phyloP scores from a whole-genome alignment of 2,329 filamentous ascomycete genomes.

The Xylaria sp. region DNA sequence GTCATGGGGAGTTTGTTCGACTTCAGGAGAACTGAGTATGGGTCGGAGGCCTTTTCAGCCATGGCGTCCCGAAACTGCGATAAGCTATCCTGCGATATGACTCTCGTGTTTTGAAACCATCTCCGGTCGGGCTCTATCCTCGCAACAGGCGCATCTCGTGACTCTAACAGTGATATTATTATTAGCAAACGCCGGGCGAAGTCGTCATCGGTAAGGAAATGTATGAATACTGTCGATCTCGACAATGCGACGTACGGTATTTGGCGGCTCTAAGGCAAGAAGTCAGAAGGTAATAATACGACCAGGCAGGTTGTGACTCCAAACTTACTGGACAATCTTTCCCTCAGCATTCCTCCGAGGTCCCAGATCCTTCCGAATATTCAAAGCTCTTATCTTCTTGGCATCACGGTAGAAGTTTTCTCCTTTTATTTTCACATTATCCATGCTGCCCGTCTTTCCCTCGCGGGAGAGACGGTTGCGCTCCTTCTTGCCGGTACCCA shows the following conservation, averaged over 20 bases:
- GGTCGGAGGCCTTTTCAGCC: constrained; percentile 87
- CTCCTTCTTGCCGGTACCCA: constrained; percentile 96
- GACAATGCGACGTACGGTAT: constrained; percentile 61
- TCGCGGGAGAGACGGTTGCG: constrained; percentile 82
- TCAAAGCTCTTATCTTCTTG: constrained; percentile 89
- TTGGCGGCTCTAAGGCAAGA: constrained; percentile 66
- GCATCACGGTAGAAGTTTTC: constrained; percentile 91
- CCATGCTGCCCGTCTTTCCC: constrained; percentile 85
- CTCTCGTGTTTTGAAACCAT: constrained; percentile 96
- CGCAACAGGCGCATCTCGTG: constrained; percentile 81
- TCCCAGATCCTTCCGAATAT: constrained; percentile 90
- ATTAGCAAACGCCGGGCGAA: constrained; percentile 12
- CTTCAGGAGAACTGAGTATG: constrained; percentile 94
- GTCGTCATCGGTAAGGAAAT: too few relatives aligned
- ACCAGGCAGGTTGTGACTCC: not conserved
- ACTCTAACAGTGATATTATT: constrained; percentile 58
- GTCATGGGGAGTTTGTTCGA: constrained; percentile 97
- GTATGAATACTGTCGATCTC: not conserved
- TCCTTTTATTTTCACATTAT: constrained; percentile 91
- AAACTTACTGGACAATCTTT: constrained; percentile 74
- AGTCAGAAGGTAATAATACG: constrained; percentile 12
- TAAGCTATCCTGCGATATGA: constrained; percentile 89
- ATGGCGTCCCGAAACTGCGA: constrained; percentile 90
- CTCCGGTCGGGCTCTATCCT: constrained; percentile 95
- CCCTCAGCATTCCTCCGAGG: constrained; percentile 84